Evolutionary conservation across 176 grass and related monocot species (phyloP).

Genomic region (Pontederia crassipes): DNA sequence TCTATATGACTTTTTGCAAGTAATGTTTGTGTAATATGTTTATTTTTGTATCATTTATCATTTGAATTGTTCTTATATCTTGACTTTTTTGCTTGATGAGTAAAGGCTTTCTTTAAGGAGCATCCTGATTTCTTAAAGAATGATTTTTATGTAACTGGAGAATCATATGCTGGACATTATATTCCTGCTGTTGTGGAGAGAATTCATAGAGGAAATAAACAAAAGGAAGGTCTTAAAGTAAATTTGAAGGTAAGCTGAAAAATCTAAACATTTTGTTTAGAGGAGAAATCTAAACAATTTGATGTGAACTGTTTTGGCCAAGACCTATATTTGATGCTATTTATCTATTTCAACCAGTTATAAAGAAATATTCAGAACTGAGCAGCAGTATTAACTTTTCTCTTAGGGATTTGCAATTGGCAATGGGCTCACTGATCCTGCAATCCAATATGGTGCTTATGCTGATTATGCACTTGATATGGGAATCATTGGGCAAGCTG

Average conservation of each 20-base stretch:
- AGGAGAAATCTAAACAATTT: background rate
- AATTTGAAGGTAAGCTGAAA: conserved; percentile 33
- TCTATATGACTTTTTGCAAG: conserved; percentile 50
- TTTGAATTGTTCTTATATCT: background rate
- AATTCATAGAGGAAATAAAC: conserved; percentile 42
- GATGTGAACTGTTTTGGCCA: background rate
- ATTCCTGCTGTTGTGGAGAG: conserved; percentile 46
- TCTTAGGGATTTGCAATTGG: conserved; percentile 42
- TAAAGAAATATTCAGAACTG: conserved; percentile 2
- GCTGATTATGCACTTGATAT: conserved; percentile 46
- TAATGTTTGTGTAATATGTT: background rate
- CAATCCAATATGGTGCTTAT: conserved; percentile 51
- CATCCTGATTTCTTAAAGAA: conserved; percentile 33
- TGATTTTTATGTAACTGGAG: conserved; percentile 54
- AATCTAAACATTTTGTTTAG: too few relatives aligned
- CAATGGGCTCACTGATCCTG: conserved; percentile 41
- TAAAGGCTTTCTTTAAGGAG: conserved; percentile 40
- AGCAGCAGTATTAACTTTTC: background rate
- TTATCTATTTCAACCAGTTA: too few relatives aligned
- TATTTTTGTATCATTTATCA: conserved; percentile 4
- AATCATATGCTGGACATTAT: conserved; percentile 52
- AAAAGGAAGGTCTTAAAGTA: conserved; percentile 32
- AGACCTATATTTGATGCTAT: background rate
- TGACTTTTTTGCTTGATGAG: conserved; percentile 1
- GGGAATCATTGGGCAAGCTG: conserved; percentile 32